Conservation (phyloP, 148 eudicot genomes). For the Rhododendron williamsianum region DNA sequence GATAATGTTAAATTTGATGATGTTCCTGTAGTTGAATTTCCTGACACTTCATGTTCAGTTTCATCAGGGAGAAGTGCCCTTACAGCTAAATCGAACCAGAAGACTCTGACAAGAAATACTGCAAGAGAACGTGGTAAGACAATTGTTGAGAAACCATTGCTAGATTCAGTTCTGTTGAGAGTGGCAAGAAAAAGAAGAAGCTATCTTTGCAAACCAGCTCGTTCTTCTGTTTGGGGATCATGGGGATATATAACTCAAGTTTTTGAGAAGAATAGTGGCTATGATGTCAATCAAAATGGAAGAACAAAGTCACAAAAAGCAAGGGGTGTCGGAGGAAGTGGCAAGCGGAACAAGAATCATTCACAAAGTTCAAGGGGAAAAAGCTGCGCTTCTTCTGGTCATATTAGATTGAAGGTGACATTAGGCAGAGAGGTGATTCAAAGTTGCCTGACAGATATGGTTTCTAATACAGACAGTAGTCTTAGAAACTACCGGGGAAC, state of each 20-base stretch:
- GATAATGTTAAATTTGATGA: slow-evolving; percentile 21
- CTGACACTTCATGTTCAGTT: slow-evolving; percentile 20
- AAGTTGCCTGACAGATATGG: slow-evolving; percentile 12
- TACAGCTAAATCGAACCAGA: slow-evolving; percentile 16
- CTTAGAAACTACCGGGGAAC: slow-evolving; percentile 13
- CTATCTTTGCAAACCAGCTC: slow-evolving; percentile 35
- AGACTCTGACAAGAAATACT: slow-evolving; percentile 5
- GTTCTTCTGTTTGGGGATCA: slow-evolving; percentile 68
- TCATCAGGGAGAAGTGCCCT: slow-evolving; percentile 23
- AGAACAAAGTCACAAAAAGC: slow-evolving; percentile 22
- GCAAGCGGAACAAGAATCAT: slow-evolving; percentile 33
- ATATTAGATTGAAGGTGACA: slow-evolving; percentile 62
- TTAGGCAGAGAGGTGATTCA: slow-evolving; percentile 41
- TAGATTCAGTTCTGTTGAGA: slow-evolving; percentile 26
- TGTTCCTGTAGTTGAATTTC: slow-evolving; percentile 15
- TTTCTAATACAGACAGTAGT: slow-evolving; percentile 24
- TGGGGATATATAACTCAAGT: slow-evolving; percentile 26
- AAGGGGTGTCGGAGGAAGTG: slow-evolving; percentile 32
- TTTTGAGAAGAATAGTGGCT: slow-evolving; percentile 31
- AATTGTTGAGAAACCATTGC: slow-evolving; percentile 3
- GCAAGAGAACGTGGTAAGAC: slow-evolving; percentile 15
- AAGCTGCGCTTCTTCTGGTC: slow-evolving; percentile 33
- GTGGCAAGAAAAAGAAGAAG: slow-evolving; percentile 76
- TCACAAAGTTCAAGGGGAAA: slow-evolving; percentile 29
- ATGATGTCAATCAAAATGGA: slow-evolving; percentile 14